Evolutionary conservation across 768 basidiomycete species (phyloP), one percentile per base, ranked within the genome.

Genomic region (Mycena polygramma): DNA sequence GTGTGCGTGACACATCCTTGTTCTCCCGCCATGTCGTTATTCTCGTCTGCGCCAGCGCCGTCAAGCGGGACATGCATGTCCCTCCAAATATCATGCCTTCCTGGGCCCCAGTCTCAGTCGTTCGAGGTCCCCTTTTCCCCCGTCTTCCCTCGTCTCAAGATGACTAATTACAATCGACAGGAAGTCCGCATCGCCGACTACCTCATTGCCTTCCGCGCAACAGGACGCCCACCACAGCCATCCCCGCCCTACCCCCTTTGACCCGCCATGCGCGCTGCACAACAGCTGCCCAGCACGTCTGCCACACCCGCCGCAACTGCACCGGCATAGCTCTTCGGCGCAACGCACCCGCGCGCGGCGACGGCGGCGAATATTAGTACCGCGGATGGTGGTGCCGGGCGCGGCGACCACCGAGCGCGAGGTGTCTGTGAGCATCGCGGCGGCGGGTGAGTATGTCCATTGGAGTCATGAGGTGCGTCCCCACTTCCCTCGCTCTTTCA

Each of bases 111-210:
- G n/a, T 65, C 67, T 4, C 63, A 65, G 35, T 72, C 67, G 6
- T 72, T 72, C n/a, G 71, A 72, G 71, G 71, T 72, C 46, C 37
- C 37, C 20, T n/a, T 7, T 14, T 13, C n/a, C 35, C n/a, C 39
- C 39, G 39, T 22, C 37, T 24, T 41, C 1, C 24, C 15, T 5
- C 22, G n/a, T 45, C 15, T 15, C 4, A 22, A 14, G 4, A 41
- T n/a, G 9, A 13, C 51, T 52, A 26, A 52, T n/a, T n/a, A 13
- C 24, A 22, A 37, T 11, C 0, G 36, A 4, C 67, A 86, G 85
- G 85, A 86, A 78, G 70, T 75, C 8, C 83, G 85, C 26, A 45
- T 77, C 1, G 64, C 72, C 20, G 83, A 85, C 73, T 86, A 86
- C 66, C 68, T 84, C 24, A 67, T 66, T 0, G 78, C 83, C 2